Percentiles rank a stretch among this genome's conserved stretches.
Evolutionary conservation across 331 rosid species (phyloP).

Genomic region (Pyrus hybrid): DNA sequence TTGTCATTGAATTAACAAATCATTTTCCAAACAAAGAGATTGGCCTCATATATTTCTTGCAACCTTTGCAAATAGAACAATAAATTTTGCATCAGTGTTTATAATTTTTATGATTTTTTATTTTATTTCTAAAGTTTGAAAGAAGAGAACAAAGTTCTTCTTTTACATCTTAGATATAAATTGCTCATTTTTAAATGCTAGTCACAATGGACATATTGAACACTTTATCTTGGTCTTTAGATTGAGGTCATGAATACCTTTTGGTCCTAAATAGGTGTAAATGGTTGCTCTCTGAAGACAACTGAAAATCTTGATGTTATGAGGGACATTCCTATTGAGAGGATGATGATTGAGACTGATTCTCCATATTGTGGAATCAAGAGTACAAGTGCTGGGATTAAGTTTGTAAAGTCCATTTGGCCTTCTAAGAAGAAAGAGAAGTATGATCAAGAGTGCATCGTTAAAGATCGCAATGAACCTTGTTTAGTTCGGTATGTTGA

Average conservation of each 20-base stretch:
- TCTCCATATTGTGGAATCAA: constrained; percentile 94
- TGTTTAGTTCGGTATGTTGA: constrained; percentile 68
- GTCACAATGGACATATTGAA: not conserved
- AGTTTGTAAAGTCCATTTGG: constrained; percentile 73
- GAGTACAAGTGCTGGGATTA: constrained; percentile 83
- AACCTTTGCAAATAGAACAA: not conserved
- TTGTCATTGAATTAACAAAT: not conserved
- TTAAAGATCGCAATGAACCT: constrained; percentile 95
- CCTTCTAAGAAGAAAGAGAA: constrained; percentile 93
- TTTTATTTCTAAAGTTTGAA: not conserved
- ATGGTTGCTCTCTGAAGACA: constrained; percentile 87
- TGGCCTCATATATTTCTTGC: not conserved
- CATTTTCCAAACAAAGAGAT: not conserved
- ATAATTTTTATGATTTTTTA: not conserved
- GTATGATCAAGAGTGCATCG: constrained; percentile 58
- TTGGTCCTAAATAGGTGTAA: constrained; percentile 49
- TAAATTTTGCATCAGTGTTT: not conserved
- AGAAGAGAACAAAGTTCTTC: not conserved
- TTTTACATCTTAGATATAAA: not conserved
- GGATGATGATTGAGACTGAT: constrained; percentile 92
- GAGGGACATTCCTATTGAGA: constrained; percentile 67
- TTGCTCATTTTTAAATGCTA: not conserved
- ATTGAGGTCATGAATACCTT: not conserved
- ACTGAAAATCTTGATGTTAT: constrained; percentile 74
- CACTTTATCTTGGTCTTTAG: not conserved